phyloP scores from a whole-genome alignment of 306 rosid species.

The Malus asiatica region DNA sequence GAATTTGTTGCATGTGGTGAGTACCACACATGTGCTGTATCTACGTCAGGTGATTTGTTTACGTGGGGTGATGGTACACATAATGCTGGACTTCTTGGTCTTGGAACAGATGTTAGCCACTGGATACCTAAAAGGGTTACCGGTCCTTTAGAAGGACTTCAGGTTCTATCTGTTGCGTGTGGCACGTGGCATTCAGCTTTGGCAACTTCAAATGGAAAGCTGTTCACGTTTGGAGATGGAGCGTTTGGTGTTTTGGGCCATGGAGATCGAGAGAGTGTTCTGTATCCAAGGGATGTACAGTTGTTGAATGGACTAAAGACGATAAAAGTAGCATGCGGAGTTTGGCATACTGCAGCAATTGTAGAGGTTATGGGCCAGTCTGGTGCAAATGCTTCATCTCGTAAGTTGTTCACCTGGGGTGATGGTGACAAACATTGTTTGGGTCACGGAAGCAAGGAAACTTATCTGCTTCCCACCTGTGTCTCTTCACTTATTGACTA shows the following conservation, averaged over 20 bases:
- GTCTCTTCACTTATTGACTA: slow-evolving; percentile 79
- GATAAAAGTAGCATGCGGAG: slow-evolving; percentile 81
- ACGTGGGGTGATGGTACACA: slow-evolving; percentile 91
- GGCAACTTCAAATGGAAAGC: slow-evolving; percentile 63
- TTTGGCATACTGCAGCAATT: slow-evolving; percentile 97
- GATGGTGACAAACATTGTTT: slow-evolving; percentile 87
- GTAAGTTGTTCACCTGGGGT: slow-evolving; percentile 89
- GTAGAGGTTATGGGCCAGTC: slow-evolving; percentile 59
- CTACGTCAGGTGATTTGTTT: slow-evolving; percentile 70
- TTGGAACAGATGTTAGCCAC: slow-evolving; percentile 73
- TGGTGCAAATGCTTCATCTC: slow-evolving; percentile 41
- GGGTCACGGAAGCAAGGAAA: slow-evolving; percentile 81
- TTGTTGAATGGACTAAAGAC: slow-evolving; percentile 62
- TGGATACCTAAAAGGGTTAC: slow-evolving; percentile 69
- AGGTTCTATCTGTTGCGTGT: slow-evolving; percentile 80
- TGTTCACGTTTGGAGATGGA: slow-evolving; percentile 94
- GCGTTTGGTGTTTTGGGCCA: slow-evolving; percentile 88
- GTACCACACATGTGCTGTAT: slow-evolving; percentile 76
- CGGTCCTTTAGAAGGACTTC: slow-evolving; percentile 75
- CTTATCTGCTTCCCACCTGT: slow-evolving; percentile 74
- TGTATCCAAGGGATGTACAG: slow-evolving; percentile 77
- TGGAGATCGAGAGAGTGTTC: slow-evolving; percentile 59
- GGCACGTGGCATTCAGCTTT: slow-evolving; percentile 94
- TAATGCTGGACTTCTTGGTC: slow-evolving; percentile 82
- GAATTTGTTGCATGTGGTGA: slow-evolving; percentile 83